phyloP scores from a whole-genome alignment of 805 yeast genomes.

The Cyberlindnera americana region DNA sequence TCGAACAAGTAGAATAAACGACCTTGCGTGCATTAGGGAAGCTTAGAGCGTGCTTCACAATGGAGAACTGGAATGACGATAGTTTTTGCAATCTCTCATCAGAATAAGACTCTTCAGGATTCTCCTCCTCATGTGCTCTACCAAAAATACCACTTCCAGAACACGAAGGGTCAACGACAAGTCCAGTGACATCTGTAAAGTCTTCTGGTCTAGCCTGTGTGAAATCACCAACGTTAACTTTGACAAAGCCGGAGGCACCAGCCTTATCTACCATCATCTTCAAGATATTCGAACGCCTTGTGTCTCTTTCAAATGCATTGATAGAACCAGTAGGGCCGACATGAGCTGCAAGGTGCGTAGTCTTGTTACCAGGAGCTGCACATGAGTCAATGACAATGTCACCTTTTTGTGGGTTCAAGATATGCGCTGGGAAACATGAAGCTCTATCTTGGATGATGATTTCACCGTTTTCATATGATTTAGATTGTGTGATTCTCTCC shows the following conservation, averaged over 20 bases:
- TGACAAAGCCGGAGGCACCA: constrained; percentile 45
- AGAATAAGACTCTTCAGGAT: constrained; percentile 37
- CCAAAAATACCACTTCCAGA: constrained; percentile 98
- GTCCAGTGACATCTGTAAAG: constrained; percentile 65
- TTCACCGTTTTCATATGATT: constrained; percentile 68
- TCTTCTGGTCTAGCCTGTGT: constrained; percentile 45
- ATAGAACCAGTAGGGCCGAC: constrained; percentile 44
- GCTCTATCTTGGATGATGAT: constrained; percentile 94
- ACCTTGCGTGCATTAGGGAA: constrained; percentile 76
- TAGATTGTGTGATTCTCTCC: constrained; percentile 64
- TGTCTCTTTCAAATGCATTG: constrained; percentile 86
- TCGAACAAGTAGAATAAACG: constrained; percentile 93
- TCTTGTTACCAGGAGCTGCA: constrained; percentile 98
- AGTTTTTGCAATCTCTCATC: constrained; percentile 63
- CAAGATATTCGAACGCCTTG: constrained; percentile 63
- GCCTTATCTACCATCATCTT: constrained; percentile 79
- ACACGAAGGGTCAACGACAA: constrained; percentile 94
- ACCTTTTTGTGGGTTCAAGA: constrained; percentile 59
- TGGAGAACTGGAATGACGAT: constrained; percentile 81
- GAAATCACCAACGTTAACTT: constrained; percentile 51
- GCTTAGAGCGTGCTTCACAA: constrained; percentile 81
- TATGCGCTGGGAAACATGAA: constrained; percentile 92
- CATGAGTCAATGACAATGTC: constrained; percentile 83
- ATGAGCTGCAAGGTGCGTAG: constrained; percentile 83
- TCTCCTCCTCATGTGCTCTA: constrained; percentile 41